Base-by-base conservation (phyloP, 257 asterid species). In the Plectranthus barbatus region DNA sequence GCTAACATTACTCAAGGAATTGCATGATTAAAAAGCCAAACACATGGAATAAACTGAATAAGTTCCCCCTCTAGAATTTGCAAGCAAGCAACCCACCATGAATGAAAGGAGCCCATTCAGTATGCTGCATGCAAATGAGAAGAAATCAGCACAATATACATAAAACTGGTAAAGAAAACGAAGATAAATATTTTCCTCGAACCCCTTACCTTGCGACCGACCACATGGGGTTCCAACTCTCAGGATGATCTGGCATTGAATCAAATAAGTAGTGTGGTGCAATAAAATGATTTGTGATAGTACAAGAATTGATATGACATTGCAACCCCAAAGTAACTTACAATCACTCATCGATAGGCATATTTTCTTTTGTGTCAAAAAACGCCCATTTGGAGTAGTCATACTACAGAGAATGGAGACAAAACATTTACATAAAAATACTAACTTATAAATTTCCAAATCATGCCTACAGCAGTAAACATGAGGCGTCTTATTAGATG, bases 261-360 rank as follows among this genome's bases (percentile, higher is more conserved):
- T 20, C 66, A 62, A 13, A 72, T 60, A 26, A 72, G 67, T 69
- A 29, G 67, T 9, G 40, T 41, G 63, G 56, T 55, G 62, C 40
- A 59, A 55, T 31, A 46, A 48, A 49, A 51, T 20, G 11, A 67
- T 44, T 39, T 18, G 13, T 19, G 52, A 62, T 12, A 3, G 65
- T 59, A 41, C 47, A 54, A 46, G 46, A 61, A 51, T 14, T 14
- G 33, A 58, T 24, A 52, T 7, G 15, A 2, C 46, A 44, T 58
- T 62, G 53, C 45, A 72, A 41, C 40, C 47, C 24, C 52, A 71
- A 68, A 42, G n/a, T 47, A 52, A 75, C 90, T 76, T 79, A 84
- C 87, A 84, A 61, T 84, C 91, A 62, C 97, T 93, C 97, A 93
- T 93, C 54, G 99, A 93, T 33, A 93, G 84, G 77, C 99, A 93